phyloP scores from a whole-genome alignment of 331 rosid genomes.

The Quercus tomentella region DNA sequence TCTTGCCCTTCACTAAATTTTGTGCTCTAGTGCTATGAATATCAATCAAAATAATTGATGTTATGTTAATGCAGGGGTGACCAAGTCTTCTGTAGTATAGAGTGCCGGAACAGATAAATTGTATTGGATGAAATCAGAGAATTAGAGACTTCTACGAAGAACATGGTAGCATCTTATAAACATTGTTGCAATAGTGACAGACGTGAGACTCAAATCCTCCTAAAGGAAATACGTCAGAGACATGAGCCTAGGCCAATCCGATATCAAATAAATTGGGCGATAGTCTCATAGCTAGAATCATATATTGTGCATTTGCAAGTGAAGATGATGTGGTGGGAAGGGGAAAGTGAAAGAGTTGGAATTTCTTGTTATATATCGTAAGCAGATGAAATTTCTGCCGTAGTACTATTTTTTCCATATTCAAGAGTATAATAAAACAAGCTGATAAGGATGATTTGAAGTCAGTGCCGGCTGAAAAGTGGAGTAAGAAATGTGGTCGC shows the following conservation, averaged over 20 bases:
- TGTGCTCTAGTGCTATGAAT: too few species aligned
- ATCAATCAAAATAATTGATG: not conserved
- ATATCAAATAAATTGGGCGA: conserved; percentile 17
- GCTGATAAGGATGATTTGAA: not conserved
- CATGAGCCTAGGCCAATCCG: conserved; percentile 24
- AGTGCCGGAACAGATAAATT: conserved; percentile 67
- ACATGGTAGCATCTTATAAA: conserved; percentile 33
- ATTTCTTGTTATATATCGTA: not conserved
- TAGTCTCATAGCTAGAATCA: conserved; percentile 14
- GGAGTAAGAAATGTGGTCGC: too few species aligned
- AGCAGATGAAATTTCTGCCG: not conserved
- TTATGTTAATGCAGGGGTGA: conserved; percentile 59
- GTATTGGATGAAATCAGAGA: conserved; percentile 61
- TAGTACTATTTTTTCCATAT: not conserved
- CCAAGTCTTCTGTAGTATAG: conserved; percentile 71
- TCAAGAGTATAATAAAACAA: not conserved
- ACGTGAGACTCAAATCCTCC: conserved; percentile 32
- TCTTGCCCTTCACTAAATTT: too few species aligned
- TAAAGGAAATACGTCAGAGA: conserved; percentile 37
- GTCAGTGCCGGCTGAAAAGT: too few species aligned
- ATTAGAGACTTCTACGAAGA: conserved; percentile 52
- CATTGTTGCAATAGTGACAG: conserved; percentile 29
- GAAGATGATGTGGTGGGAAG: not conserved
- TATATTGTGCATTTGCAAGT: not conserved
- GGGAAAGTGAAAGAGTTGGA: not conserved